Percentiles rank a stretch among this genome's conserved stretches.
Conservation (phyloP, 805 yeast species). For the Yueomyces sp. region DNA sequence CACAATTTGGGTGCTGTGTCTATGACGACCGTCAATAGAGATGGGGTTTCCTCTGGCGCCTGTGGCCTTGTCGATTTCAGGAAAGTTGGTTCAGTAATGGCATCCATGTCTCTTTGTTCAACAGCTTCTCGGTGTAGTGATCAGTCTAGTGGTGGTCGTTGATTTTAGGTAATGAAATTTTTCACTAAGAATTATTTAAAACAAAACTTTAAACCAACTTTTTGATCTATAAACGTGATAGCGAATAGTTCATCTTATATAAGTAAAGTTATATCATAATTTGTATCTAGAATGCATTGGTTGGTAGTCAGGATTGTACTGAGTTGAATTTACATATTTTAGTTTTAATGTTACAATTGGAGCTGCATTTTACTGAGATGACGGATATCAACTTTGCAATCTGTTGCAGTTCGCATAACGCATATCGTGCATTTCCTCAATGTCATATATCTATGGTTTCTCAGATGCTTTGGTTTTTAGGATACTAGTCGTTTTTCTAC, state of each 20-base stretch:
- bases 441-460: not conserved
- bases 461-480: not conserved
- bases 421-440: not conserved
- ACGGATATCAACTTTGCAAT: not conserved
- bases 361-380: too few relatives aligned
- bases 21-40: slow-evolving; percentile 61
- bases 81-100: slow-evolving; percentile 24
- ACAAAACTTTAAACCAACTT: too few relatives aligned
- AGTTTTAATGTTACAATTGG: too few relatives aligned
- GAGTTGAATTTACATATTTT: too few relatives aligned
- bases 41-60: slow-evolving; percentile 51
- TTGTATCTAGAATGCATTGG: too few relatives aligned
- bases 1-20: slow-evolving; percentile 56
- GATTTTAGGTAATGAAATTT: too few relatives aligned
- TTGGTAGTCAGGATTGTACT: too few relatives aligned
- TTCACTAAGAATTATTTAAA: too few relatives aligned
- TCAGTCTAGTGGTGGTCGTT: too few relatives aligned
- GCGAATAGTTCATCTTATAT: too few relatives aligned
- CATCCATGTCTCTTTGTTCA: slow-evolving; percentile 15
- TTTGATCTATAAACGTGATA: too few relatives aligned
- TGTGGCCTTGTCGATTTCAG: slow-evolving; percentile 14
- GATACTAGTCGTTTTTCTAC: not conserved
- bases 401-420: not conserved
- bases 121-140: not conserved
- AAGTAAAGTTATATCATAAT: too few relatives aligned